phyloP scores from a whole-genome alignment of 108 stramenopile species.

The Skeletonema potamos region DNA sequence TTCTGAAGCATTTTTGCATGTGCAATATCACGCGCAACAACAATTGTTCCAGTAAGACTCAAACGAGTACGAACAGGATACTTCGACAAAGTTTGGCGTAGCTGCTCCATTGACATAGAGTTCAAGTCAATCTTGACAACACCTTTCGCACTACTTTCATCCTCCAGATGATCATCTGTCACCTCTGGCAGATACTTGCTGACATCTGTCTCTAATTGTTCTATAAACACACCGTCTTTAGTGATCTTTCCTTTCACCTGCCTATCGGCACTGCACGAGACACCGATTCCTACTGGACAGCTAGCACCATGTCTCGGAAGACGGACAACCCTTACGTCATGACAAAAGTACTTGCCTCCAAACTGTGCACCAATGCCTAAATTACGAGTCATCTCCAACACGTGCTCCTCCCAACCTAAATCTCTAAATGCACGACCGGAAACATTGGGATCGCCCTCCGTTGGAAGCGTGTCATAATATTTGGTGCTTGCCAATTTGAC shows the following conservation, averaged over 20 bases:
- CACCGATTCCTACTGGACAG: conserved; percentile 96
- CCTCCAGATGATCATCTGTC: conserved; percentile 52
- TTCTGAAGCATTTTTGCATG: conserved; percentile 95
- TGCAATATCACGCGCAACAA: conserved; percentile 96
- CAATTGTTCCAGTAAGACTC: conserved; percentile 89
- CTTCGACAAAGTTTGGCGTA: conserved; percentile 76
- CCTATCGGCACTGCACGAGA: conserved; percentile 95
- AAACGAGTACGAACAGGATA: conserved; percentile 90
- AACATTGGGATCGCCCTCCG: conserved; percentile 71
- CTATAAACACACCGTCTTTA: conserved; percentile 93
- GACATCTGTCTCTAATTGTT: conserved; percentile 91
- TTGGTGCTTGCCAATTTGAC: conserved; percentile 94
- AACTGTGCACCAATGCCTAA: conserved; percentile 96
- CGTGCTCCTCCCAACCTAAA: conserved; percentile 85
- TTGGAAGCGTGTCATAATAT: conserved; percentile 92
- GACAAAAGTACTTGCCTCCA: conserved; percentile 98
- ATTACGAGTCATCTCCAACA: conserved; percentile 87
- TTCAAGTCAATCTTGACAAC: conserved; percentile 91
- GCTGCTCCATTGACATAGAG: conserved; percentile 79
- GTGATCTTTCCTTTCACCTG: conserved; percentile 95
- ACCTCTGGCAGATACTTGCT: conserved; percentile 93
- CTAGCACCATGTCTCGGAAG: conserved; percentile 96
- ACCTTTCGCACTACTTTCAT: conserved; percentile 30
- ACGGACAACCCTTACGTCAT: conserved; percentile 93
- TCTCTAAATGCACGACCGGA: conserved; percentile 94